Evolutionary conservation across 805 yeast species (phyloP), one percentile per base, ranked within the genome.

Genomic region (Monosporozyma servazzii): DNA sequence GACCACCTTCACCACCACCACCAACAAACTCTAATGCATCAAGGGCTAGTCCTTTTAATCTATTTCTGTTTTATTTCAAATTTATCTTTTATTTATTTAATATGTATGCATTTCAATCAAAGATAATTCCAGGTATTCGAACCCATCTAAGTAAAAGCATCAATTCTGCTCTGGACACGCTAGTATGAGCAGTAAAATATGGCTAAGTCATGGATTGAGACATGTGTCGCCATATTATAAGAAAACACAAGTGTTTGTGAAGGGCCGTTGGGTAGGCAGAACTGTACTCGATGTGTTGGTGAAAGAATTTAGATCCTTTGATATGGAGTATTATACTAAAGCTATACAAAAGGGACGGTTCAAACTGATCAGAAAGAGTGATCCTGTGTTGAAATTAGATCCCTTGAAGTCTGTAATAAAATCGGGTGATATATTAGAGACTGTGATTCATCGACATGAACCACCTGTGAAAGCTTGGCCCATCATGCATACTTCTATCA

Each of bases 391-490:
- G n/a, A 20, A 6, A 3, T 5, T 62, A 6, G 53, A 53, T 17
- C 52, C 57, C 3, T 33, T 58, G 15, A 8, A 5, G 1, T 47
- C 57, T 0, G 50, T 44, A 1, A 61, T 68, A 5, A 51, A 55
- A 37, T 58, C 59, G 44, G 64, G 65, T 29, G 71, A 68, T 47
- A 41, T 60, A 7, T 51, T 67, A 5, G 55, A 54, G 20, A 59
- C 61, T 1, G 51, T 52, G 5, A 54, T 80, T 46, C 97, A 89
- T 64, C 77, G 90, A 53, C 97, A 91, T 63, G 99, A 93, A 62
- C 96, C 97, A 5, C 81, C 95, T 0, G 89, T 90, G 2, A 66
- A 81, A 55, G 59, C 60, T 42, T 66, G 71, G 70, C 56, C 45
- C 20, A 23, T 13, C 20, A 23, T 13, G 10, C n/a, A 9, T 15